Evolutionary conservation across 140 eudicot species (phyloP).

Genomic region (Stevia rebaudiana): DNA sequence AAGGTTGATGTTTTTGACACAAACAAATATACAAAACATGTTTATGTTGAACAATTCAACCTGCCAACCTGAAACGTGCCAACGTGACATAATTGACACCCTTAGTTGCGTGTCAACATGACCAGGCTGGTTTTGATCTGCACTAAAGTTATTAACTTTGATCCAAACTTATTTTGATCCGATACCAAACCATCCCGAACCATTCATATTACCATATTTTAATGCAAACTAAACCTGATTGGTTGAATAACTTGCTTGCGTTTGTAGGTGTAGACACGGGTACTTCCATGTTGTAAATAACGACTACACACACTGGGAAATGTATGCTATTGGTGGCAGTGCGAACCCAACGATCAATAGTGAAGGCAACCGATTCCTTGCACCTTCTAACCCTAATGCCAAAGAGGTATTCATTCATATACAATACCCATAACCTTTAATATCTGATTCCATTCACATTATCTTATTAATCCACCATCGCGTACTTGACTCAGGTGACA

Average conservation of each 20-base stretch:
- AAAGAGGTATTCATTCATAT: constrained; percentile 43
- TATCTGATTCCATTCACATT: not conserved
- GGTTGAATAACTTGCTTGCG: not conserved
- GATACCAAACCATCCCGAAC: not conserved
- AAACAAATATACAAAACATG: too few species aligned
- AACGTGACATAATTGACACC: not conserved
- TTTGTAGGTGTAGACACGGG: constrained; percentile 71
- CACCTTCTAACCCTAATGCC: constrained; percentile 55
- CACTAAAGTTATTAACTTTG: not conserved
- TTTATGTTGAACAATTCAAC: not conserved
- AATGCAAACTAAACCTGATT: not conserved
- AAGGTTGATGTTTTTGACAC: too few species aligned
- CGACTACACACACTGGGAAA: constrained; percentile 84
- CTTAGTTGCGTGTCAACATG: not conserved
- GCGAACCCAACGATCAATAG: constrained; percentile 75
- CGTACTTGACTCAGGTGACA: constrained; percentile 49
- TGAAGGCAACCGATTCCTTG: constrained; percentile 70
- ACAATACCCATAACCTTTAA: not conserved
- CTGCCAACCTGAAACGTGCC: not conserved
- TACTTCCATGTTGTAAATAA: constrained; percentile 85
- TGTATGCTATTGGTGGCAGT: constrained; percentile 86
- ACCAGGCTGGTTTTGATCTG: not conserved
- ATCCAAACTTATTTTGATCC: not conserved
- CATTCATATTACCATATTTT: not conserved
- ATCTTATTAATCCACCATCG: not conserved